Percentiles rank a stretch among this genome's conserved stretches.
phyloP scores from a whole-genome alignment of 805 yeast genomes.

The Yarrowia phangngaensis region DNA sequence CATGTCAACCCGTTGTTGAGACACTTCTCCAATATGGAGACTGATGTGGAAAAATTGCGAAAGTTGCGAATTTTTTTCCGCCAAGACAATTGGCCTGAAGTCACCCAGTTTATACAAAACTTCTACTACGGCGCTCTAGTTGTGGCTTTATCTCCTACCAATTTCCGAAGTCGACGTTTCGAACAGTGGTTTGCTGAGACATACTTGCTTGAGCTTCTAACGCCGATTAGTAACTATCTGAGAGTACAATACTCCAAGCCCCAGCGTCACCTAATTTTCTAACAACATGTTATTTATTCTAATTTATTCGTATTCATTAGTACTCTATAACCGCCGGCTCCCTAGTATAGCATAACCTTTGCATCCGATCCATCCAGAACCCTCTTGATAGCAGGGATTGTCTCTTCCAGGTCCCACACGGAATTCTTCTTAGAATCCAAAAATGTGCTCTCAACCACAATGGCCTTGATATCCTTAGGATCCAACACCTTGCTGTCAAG shows the following conservation, averaged over 20 bases:
- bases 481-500: slow-evolving; percentile 45
- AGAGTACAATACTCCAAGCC: slow-evolving; percentile 11
- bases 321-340: neutral
- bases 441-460: slow-evolving; percentile 59
- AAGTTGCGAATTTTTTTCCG: slow-evolving; percentile 10
- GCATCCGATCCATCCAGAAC: slow-evolving; percentile 28
- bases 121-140: slow-evolving; percentile 20
- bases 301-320: slow-evolving; percentile 7
- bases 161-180: neutral
- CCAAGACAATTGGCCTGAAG: slow-evolving; percentile 14
- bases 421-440: slow-evolving; percentile 58
- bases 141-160: slow-evolving; percentile 14
- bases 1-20: slow-evolving; percentile 1
- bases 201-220: slow-evolving; percentile 5
- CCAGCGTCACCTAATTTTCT: neutral
- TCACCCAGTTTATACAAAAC: slow-evolving; percentile 10
- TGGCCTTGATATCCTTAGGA: slow-evolving; percentile 47
- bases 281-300: slow-evolving; percentile 8
- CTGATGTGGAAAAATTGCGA: neutral
- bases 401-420: slow-evolving; percentile 51
- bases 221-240: slow-evolving; percentile 12
- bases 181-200: slow-evolving; percentile 22
- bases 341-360: slow-evolving; percentile 20
- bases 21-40: slow-evolving; percentile 19
- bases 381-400: slow-evolving; percentile 33